These are phyloP conservation scores for Alternaria atra DNA, from an alignment of 2,329 filamentous ascomycete genomes.

Conservation along the genomic window DNA sequence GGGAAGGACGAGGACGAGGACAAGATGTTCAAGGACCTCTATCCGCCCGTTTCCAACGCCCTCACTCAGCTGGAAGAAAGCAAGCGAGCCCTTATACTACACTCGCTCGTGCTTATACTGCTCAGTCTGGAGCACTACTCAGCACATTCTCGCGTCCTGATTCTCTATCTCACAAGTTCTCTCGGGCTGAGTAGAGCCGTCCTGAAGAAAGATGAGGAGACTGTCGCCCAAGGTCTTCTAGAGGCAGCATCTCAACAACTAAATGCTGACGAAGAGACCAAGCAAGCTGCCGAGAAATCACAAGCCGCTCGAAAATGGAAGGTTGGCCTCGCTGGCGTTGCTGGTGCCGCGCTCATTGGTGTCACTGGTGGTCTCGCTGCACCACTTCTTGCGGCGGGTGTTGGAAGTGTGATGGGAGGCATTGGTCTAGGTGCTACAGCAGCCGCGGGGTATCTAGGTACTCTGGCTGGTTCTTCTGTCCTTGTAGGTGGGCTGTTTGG, in stretches of 20 bases:
- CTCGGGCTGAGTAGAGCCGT: conserved; percentile 72
- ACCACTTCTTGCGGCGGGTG: conserved; percentile 77
- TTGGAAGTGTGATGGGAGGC: conserved; percentile 81
- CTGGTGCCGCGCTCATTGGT: conserved; percentile 86
- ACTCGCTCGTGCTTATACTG: conserved; percentile 75
- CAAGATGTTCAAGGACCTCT: conserved; percentile 51
- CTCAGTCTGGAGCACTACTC: conserved; percentile 81
- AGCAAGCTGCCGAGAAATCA: conserved; percentile 74
- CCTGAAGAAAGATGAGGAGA: conserved; percentile 75
- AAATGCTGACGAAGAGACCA: conserved; percentile 78
- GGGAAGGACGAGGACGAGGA: conserved; percentile 47
- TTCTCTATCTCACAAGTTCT: conserved; percentile 75
- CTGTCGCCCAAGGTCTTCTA: conserved; percentile 77
- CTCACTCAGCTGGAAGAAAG: conserved; percentile 67
- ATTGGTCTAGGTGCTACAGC: conserved; percentile 76
- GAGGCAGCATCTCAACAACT: conserved; percentile 74
- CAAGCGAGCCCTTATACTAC: conserved; percentile 73
- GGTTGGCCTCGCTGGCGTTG: conserved; percentile 86
- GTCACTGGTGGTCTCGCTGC: conserved; percentile 82
- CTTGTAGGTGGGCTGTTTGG: conserved; percentile 88
- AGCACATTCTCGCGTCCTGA: conserved; percentile 74
- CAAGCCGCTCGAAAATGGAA: conserved; percentile 75
- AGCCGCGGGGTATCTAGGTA: conserved; percentile 80
- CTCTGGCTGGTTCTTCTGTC: conserved; percentile 79
- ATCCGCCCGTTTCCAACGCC: conserved; percentile 53